phyloP scores from a whole-genome alignment of 2,329 filamentous ascomycete genomes.

The Fusarium nanum region DNA sequence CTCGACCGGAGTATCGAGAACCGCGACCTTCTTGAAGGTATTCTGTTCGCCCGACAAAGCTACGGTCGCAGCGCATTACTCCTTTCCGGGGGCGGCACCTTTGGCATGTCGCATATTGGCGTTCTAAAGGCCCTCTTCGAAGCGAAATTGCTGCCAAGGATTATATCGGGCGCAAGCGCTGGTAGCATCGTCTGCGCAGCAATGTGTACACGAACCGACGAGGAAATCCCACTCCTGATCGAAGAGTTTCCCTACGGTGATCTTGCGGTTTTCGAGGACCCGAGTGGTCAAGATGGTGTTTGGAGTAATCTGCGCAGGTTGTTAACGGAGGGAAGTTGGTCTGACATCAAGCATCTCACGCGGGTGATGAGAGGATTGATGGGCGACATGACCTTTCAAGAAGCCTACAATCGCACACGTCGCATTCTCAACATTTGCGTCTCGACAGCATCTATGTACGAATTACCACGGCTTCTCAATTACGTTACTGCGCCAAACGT shows the following conservation, averaged over 20 bases:
- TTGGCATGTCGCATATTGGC: conserved; percentile 92
- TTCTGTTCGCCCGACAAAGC: conserved; percentile 79
- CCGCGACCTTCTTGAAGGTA: conserved; percentile 71
- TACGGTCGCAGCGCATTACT: conserved; percentile 88
- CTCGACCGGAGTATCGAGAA: conserved; percentile 67
- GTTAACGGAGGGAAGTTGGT: conserved; percentile 84
- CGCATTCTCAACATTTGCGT: conserved; percentile 95
- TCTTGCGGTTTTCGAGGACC: conserved; percentile 80
- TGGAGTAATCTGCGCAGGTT: conserved; percentile 77
- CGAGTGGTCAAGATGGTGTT: conserved; percentile 68
- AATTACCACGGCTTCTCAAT: conserved; percentile 87
- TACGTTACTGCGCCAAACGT: conserved; percentile 95
- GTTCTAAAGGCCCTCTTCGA: conserved; percentile 86
- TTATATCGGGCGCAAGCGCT: conserved; percentile 88
- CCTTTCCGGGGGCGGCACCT: conserved; percentile 86
- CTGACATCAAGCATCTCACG: conserved; percentile 84
- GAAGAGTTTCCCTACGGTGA: conserved; percentile 82
- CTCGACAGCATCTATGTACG: conserved; percentile 86
- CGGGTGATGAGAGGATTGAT: conserved; percentile 84
- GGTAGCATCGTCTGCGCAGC: conserved; percentile 88
- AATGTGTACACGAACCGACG: conserved; percentile 80
- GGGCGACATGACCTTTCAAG: conserved; percentile 92
- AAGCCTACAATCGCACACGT: conserved; percentile 94
- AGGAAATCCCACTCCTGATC: conserved; percentile 78
- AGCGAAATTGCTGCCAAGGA: conserved; percentile 79